phyloP scores from a whole-genome alignment of 495 filamentous ascomycete genomes.

The Pyrenula aspistea region DNA sequence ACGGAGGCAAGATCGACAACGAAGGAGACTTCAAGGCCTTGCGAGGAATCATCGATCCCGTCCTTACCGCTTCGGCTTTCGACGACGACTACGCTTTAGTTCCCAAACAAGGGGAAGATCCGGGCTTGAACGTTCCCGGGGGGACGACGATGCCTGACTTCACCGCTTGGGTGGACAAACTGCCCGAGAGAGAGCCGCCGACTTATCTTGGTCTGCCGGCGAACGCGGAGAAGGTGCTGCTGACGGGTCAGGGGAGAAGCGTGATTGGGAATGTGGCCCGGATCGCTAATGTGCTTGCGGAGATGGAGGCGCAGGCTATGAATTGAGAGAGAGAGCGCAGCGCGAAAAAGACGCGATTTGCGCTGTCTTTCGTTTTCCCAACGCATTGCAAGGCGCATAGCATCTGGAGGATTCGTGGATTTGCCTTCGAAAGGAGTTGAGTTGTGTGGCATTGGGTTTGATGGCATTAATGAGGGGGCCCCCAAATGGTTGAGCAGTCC shows the following conservation, averaged over 20 bases:
- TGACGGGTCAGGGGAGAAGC: constrained; percentile 78
- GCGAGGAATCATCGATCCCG: constrained; percentile 52
- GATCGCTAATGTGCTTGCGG: constrained; percentile 77
- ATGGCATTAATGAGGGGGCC: too few species aligned
- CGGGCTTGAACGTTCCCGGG: constrained; percentile 60
- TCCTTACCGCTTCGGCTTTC: constrained; percentile 78
- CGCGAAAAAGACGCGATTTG: too few species aligned
- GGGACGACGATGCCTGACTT: constrained; percentile 78
- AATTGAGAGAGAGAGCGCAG: too few species aligned
- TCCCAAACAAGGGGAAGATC: constrained; percentile 44
- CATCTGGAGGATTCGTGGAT: too few species aligned
- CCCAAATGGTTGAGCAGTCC: too few species aligned
- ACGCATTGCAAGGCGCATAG: too few species aligned
- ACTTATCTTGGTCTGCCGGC: constrained; percentile 93
- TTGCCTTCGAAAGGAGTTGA: too few species aligned
- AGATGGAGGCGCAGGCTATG: constrained; percentile 49
- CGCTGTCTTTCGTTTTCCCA: too few species aligned
- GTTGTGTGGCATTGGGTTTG: too few species aligned
- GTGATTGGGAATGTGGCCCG: constrained; percentile 76
- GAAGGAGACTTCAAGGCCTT: constrained; percentile 73
- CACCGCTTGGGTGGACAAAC: constrained; percentile 75
- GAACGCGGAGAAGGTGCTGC: constrained; percentile 89
- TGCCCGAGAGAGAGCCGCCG: constrained; percentile 92
- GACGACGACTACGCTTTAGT: constrained; percentile 87
- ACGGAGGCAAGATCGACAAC: constrained; percentile 96